Base-by-base conservation (phyloP, 2,329 filamentous ascomycete genomes). In the Chaetothyriales sp. region DNA sequence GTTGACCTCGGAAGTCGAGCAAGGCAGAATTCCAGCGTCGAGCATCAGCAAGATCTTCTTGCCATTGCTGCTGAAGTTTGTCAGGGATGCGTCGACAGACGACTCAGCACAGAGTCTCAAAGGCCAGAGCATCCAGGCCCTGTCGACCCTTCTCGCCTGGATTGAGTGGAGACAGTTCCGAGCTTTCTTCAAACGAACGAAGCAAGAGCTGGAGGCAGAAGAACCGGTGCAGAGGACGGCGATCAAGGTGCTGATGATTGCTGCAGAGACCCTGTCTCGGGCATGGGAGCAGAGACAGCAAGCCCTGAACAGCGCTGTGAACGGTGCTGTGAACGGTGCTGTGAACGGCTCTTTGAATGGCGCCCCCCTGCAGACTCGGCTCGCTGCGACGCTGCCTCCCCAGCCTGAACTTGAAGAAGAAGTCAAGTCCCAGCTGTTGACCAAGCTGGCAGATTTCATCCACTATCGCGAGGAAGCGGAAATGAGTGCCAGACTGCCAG, bases 401-500 rank as follows among this genome's bases (percentile, higher is more conserved):
- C 67, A 76, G 53, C 70, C 79, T 8, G 86, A 86, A 64, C 72
- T 94, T 32, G 72, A 77, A 15, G 74, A 77, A 1, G 87, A 95
- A 58, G 72, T 96, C 49, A 76, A 78, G 43, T 77, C 79, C 18
- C 81, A 81, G 55, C 84, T 95, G 60, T 70, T 95, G 39, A 87
- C 90, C 0, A 78, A 84, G 18, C 70, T 98, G 28, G 76, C 83
- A n/a, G 78, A 80, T 45, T 92, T 95, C 63, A 77, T 96, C 25
- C 89, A 95, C 60, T 82, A 94, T 61, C 96, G 95, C 66, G 86
- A 96, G 56, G 92, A 98, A 64, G 82, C 87, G 1, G 89, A 88
- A 47, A 90, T 98, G 66, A 95, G 89, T 68, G 79, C 92, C 49
- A 86, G 92, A 65, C 83, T 95, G 32, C 89, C 90, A 0, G 84